Evolutionary conservation across 495 filamentous ascomycete species (phyloP), one percentile per base, ranked within the genome.

Genomic region (Letharia lupina): DNA sequence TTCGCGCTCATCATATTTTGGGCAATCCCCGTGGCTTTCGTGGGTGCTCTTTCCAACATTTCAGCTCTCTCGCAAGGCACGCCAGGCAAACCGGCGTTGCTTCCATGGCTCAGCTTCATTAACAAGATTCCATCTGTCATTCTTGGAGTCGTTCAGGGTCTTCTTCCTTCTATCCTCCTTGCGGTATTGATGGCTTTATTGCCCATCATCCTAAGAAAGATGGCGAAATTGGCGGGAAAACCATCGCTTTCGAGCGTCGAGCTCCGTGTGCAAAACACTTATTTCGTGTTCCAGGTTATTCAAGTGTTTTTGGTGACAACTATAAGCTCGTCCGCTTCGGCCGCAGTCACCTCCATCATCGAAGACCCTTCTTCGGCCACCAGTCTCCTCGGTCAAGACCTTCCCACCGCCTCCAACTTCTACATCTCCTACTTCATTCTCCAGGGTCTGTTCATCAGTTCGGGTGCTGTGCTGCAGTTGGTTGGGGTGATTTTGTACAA

Each of bases 341-440:
- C 75, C 67, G 77, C 79, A 10, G 85, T 84, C 58, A 68, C 75
- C n/a, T 57, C 81, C 35, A 93, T 98, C 68, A 79, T 83, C 52
- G 39, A 85, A 0, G 68, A 90, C 5, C 95, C 94, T 10, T 68
- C 72, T 5, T 74, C 71, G 11, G 87, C 82, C 37, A 78, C 90
- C 0, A 77, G 64, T 9, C 77, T 97, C 62, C 82, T 98, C 15
- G 87, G 94, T 18, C 70, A 78, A 20, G 88, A 89, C 65, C 77
- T 98, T 15, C 94, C 94, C 12, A 85, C 80, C 62, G 84, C 90
- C 4, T 92, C 91, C 69, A 97, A 95, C 77, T 92, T 98, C 76
- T 98, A 96, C 77, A 88, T 98, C 61, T 88, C 89, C 0, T 98
- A 96, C 78, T 93, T 98, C 72, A 87, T 97, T 70, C 81, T 98